Base-by-base conservation (phyloP, 1,284 basidiomycete genomes). In the Ustilago lituana region DNA sequence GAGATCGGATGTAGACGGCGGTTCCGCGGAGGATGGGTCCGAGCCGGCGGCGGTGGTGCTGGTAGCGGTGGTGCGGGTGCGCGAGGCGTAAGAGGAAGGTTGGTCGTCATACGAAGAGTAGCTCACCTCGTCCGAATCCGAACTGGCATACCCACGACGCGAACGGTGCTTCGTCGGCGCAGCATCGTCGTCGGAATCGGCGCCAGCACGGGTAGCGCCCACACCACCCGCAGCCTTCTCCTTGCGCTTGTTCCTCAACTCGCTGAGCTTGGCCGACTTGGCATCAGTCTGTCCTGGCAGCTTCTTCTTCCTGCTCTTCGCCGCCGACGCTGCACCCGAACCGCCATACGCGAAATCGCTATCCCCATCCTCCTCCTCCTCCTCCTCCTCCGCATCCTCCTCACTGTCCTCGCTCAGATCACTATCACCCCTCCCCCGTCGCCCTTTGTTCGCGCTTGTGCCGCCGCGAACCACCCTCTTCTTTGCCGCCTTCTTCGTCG, bases 241-340 rank as follows among this genome's bases (percentile, higher is more conserved):
- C 37, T 58, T 56, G 3, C 73, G 50, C 47, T 61, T 62, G 19
- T 70, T 67, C n/a, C 71, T 58, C 36, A 79, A 63, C 39, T 79
- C 76, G 11, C 47, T 54, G 5, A 79, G 58, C 40, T 70, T 73
- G 9, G 76, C 74, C 4, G 60, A 59, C 50, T 78, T 78, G 38
- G 64, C 57, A 36, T 74, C 63, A 5, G 68, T 61, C 38, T 57
- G 44, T 10, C 69, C 64, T 7, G 70, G 61, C 58, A 77, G 81
- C 84, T 94, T 94, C 83, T 93, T 91, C 77, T 91, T 92, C 1
- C 90, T 90, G 5, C 89, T 88, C 12, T 91, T 91, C 19, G 91
- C 88, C 23, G 87, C 86, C 26, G 89, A 87, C 65, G 92, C 90
- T 83, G 88, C 87, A 22, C 89, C 86, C n/a, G n/a, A n/a, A 24